These are phyloP conservation scores for Fusarium equiseti DNA, from an alignment of 2,329 filamentous ascomycete genomes.

Conservation along the genomic window DNA sequence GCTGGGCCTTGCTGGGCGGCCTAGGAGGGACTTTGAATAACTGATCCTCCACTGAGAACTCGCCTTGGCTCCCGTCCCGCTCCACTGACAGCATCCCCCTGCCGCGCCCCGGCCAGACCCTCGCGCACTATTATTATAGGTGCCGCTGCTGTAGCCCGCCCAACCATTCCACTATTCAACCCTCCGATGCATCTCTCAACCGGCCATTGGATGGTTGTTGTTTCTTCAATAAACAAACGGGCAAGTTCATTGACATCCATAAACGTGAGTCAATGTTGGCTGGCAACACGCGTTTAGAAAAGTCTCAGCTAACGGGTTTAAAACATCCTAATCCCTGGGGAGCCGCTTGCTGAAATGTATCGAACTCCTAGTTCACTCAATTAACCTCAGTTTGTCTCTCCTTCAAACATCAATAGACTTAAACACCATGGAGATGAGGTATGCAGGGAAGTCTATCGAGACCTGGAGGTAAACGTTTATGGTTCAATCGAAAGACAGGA, in stretches of 20 bases:
- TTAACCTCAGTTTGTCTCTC: constrained; percentile 31
- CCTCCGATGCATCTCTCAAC: constrained; percentile 11
- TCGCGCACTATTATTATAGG: constrained; percentile 31
- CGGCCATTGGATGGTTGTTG: constrained; percentile 14
- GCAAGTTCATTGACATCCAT: background rate
- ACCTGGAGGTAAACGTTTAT: background rate
- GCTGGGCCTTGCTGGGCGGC: constrained; percentile 14
- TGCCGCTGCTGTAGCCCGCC: constrained; percentile 32
- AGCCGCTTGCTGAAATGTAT: constrained; percentile 25
- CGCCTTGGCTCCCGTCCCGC: constrained; percentile 36
- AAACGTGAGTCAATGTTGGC: background rate
- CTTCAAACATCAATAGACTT: constrained; percentile 30
- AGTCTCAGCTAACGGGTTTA: constrained; percentile 16
- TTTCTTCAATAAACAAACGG: constrained; percentile 13
- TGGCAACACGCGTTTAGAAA: constrained; percentile 10
- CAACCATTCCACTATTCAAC: constrained; percentile 25
- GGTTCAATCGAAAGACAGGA: constrained; percentile 6
- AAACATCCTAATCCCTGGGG: constrained; percentile 15
- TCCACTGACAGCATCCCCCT: constrained; percentile 42
- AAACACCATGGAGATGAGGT: background rate
- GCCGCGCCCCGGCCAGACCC: constrained; percentile 13
- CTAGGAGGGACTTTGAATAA: constrained; percentile 30
- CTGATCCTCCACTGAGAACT: constrained; percentile 38
- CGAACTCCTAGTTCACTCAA: constrained; percentile 23
- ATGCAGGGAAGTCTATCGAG: background rate